Conservation (phyloP, 1,284 basidiomycete species). For the Pulveroboletus sp. region DNA sequence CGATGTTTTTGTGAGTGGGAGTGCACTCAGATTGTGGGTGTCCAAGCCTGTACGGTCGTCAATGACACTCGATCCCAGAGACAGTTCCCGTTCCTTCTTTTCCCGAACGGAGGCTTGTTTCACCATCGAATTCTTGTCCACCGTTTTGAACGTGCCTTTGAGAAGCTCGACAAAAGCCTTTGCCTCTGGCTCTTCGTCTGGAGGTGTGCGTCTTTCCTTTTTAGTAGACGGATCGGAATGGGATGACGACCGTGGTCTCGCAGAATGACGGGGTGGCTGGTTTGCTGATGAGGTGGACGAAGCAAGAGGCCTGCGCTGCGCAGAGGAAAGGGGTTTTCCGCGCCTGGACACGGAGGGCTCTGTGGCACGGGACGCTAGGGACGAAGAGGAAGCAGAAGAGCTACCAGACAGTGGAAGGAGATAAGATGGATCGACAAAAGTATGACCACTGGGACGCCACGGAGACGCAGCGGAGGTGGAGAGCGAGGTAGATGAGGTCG, state of each 20-base stretch:
- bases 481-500: conserved; percentile 3
- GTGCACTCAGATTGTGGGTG: not conserved
- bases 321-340: conserved; percentile 4
- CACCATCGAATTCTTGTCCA: conserved; percentile 30
- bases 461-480: conserved; percentile 10
- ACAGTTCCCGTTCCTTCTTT: conserved; percentile 12
- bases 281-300: conserved; percentile 25
- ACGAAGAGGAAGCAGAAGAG: conserved; percentile 7
- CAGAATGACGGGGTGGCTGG: conserved; percentile 6
- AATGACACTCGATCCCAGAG: not conserved
- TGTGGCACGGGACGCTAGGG: not conserved
- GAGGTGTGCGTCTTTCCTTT: conserved; percentile 3
- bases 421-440: conserved; percentile 4
- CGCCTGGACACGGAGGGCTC: conserved; percentile 4
- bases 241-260: conserved; percentile 26
- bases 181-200: conserved; percentile 28
- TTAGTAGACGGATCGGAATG: conserved; percentile 13
- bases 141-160: conserved; percentile 19
- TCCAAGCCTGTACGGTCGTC: not conserved
- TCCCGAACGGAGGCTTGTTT: conserved; percentile 23
- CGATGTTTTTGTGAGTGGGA: conserved; percentile 25
- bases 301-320: conserved; percentile 19
- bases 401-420: conserved; percentile 12
- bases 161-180: conserved; percentile 28
- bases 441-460: conserved; percentile 9